Base-by-base conservation (phyloP, 352 stramenopile species). In the Pythium scleroteichum region DNA sequence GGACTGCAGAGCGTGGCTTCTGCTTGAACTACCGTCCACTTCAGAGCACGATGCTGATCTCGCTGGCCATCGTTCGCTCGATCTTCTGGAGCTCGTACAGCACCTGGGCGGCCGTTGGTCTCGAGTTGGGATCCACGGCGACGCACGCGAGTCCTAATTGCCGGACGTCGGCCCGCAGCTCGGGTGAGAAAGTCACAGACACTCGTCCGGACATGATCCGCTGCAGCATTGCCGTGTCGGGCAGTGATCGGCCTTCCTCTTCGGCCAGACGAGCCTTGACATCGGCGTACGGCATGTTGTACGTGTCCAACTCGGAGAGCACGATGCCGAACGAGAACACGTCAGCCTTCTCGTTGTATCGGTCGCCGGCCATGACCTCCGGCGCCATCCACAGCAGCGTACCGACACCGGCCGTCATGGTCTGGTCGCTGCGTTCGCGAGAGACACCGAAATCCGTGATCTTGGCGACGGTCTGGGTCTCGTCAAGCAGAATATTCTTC, bases 361-460 rank as follows among this genome's bases (percentile, higher is more conserved):
- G 69, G 10, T 80, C 64, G n/a, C 69, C 74, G 64, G 77, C 63
- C 66, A 85, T 73, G 5, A 85, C 73, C 24, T 85, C 76, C 3
- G 76, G 76, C 16, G 76, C 76, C 73, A 82, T 82, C 73, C 76
- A 85, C 2, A 72, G 57, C 12, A 49, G 41, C 0, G 76, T 76
- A 9, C 71, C 73, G 13, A 83, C 70, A 0, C 61, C 74, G 2
- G 60, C 63, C 1, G 73, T 83, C 76, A 86, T 83, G 0, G 73
- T 87, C 2, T 51, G 16, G 41, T 82, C 70, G 40, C 53, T 58
- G 40, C 62, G 68, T 38, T 71, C 68, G 7, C 76, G 62, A 4
- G 73, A 76, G 2, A 82, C 67, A 23, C 79, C 79, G 64, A 88
- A 88, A 59, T 85, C 76, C 9, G 75, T 77, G 62, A 88, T 39